Evolutionary conservation across 2,329 filamentous ascomycete genomes (phyloP).

Genomic region (Pseudopyricularia cyperi): DNA sequence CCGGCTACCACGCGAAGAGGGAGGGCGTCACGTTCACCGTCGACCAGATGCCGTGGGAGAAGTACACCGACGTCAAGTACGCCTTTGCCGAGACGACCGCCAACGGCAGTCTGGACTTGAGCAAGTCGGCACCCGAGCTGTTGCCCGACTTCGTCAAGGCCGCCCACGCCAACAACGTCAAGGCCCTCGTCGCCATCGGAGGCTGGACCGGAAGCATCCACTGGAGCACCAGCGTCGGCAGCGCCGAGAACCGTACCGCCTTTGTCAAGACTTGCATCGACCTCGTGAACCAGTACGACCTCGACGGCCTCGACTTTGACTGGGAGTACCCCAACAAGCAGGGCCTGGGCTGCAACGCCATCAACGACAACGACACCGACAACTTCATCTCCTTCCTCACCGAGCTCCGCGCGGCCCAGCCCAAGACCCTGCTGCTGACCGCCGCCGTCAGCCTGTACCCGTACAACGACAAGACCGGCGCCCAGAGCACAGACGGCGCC

Average conservation of each 20-base stretch:
- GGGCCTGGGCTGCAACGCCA: slow-evolving; percentile 9
- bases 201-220: slow-evolving; percentile 18
- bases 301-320: slow-evolving; percentile 26
- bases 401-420: slow-evolving; percentile 4
- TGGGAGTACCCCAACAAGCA: slow-evolving; percentile 29
- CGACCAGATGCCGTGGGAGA: slow-evolving; percentile 6
- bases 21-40: slow-evolving; percentile 4
- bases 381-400: slow-evolving; percentile 8
- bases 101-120: slow-evolving; percentile 9
- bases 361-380: slow-evolving; percentile 7
- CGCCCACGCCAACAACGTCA: slow-evolving; percentile 2
- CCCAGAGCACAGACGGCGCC: slow-evolving; percentile 2
- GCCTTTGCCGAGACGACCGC: slow-evolving; percentile 16
- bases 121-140: slow-evolving; percentile 14
- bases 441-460: slow-evolving; percentile 9
- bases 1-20: slow-evolving; percentile 7
- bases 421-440: slow-evolving; percentile 5
- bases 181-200: slow-evolving; percentile 16
- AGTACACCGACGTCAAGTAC: slow-evolving; percentile 18
- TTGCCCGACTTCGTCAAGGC: slow-evolving; percentile 12
- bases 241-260: slow-evolving; percentile 5
- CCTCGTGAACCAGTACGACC: slow-evolving; percentile 10
- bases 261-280: slow-evolving; percentile 10
- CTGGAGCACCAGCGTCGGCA: slow-evolving; percentile 3
- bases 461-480: slow-evolving; percentile 6